Evolutionary conservation across 2,329 filamentous ascomycete species (phyloP).

Genomic region (Phaeosphaeria sp.): DNA sequence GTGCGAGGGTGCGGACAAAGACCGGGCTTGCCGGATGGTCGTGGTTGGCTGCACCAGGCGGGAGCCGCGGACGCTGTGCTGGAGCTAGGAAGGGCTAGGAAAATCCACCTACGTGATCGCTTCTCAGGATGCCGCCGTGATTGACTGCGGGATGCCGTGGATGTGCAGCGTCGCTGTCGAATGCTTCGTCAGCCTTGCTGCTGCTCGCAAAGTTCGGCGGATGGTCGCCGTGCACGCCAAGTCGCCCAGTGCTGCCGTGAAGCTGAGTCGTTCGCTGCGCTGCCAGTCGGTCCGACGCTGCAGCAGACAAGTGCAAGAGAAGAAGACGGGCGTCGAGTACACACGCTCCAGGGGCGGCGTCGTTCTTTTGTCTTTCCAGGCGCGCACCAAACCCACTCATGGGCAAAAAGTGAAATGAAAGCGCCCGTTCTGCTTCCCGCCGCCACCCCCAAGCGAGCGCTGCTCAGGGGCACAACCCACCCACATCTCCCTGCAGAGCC

Average conservation of each 20-base stretch:
- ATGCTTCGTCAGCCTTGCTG: not conserved
- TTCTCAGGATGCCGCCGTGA: not conserved
- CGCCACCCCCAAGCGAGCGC: not conserved
- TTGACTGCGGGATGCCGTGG: not conserved
- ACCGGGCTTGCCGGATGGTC: conserved; percentile 32
- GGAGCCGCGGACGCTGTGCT: conserved; percentile 23
- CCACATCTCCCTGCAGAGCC: conserved; percentile 1
- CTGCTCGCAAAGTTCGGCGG: not conserved
- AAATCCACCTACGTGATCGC: conserved; percentile 23
- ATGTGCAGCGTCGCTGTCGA: not conserved
- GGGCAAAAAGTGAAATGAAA: conserved; percentile 31
- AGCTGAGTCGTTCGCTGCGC: not conserved
- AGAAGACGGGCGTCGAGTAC: not conserved
- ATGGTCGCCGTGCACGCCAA: not conserved
- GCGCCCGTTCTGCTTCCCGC: conserved; percentile 9
- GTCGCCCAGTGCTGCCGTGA: not conserved
- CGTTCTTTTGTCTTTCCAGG: no score
- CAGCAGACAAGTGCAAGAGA: not conserved
- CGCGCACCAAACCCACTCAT: not conserved
- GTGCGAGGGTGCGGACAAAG: conserved; percentile 17
- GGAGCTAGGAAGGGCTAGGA: conserved; percentile 5
- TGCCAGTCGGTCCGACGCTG: not conserved
- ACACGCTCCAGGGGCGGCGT: not conserved
- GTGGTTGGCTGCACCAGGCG: conserved; percentile 15
- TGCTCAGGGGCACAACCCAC: not conserved